Evolutionary conservation across 164 flowering plant species (phyloP).

Genomic region (Macadamia tetraphylla): DNA sequence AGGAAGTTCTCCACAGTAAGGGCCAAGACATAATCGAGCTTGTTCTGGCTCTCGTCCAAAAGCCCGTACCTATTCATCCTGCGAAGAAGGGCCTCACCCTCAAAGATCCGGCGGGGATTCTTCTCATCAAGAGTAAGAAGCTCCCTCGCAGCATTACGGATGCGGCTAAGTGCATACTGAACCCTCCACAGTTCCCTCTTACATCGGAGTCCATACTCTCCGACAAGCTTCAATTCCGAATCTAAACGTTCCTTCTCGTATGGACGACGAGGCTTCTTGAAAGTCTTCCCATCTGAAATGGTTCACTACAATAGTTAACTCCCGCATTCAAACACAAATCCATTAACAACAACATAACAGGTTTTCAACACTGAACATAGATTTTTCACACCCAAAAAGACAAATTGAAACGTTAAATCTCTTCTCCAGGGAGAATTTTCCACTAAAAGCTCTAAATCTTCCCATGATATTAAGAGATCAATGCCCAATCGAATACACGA

Average conservation of each 20-base stretch:
- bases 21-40: conserved; percentile 70
- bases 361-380: too few relatives aligned
- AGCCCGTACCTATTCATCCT: conserved; percentile 63
- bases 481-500: too few relatives aligned
- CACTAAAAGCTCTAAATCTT: too few relatives aligned
- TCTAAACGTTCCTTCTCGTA: conserved; percentile 68
- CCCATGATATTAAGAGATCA: too few relatives aligned
- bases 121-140: conserved; percentile 69
- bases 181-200: conserved; percentile 72
- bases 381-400: too few relatives aligned
- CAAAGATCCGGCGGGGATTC: conserved; percentile 54
- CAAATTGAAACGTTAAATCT: too few relatives aligned
- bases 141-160: conserved; percentile 51
- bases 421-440: too few relatives aligned
- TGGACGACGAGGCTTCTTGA: conserved; percentile 63
- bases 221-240: conserved; percentile 64
- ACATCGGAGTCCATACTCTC: conserved; percentile 59
- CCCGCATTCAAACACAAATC: background rate
- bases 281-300: conserved; percentile 57
- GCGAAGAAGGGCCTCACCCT: conserved; percentile 60
- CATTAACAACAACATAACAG: background rate
- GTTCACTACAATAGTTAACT: background rate
- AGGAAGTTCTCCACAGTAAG: conserved; percentile 66
- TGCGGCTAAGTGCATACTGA: conserved; percentile 58
- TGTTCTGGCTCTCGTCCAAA: conserved; percentile 64